These are phyloP conservation scores for Lasiosphaeria ovina DNA, from an alignment of 495 filamentous ascomycete species.

Conservation along the genomic window DNA sequence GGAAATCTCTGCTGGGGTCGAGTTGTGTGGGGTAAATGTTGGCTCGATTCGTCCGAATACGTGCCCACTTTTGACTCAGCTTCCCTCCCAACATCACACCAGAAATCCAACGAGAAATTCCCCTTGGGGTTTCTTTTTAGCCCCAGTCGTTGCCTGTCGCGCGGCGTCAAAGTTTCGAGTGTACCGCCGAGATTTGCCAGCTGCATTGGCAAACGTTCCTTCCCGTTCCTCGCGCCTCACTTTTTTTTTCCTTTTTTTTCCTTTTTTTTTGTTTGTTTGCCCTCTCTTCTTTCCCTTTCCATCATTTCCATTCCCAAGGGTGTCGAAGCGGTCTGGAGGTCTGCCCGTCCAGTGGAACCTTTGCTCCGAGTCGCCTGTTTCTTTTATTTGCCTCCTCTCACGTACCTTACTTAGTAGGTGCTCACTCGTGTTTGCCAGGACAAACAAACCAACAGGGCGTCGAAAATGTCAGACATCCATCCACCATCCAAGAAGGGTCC, in stretches of 20 bases:
- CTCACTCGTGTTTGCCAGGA: not conserved
- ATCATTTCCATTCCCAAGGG: too few relatives aligned
- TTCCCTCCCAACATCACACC: not conserved
- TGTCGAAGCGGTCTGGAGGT: too few relatives aligned
- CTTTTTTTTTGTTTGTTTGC: not conserved
- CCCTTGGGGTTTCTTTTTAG: not conserved
- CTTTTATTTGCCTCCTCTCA: too few relatives aligned
- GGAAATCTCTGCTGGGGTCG: conserved; percentile 1
- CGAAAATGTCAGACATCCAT: not conserved
- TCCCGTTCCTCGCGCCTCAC: not conserved
- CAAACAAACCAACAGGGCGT: not conserved
- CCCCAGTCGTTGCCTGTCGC: conserved; percentile 1
- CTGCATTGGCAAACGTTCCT: not conserved
- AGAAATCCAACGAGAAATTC: not conserved
- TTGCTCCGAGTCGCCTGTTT: too few relatives aligned
- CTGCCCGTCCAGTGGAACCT: too few relatives aligned
- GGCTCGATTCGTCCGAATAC: conserved; percentile 12
- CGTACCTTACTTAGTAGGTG: too few relatives aligned
- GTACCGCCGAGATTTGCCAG: not conserved
- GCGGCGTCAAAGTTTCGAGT: conserved; percentile 1
- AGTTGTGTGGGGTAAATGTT: conserved; percentile 10
- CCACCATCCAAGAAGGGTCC: not conserved
- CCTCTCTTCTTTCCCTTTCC: too few relatives aligned
- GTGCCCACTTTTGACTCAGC: not conserved
- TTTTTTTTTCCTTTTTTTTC: not conserved